A percentile compares a stretch with the other conserved stretches of the same genome.
Conservation (phyloP, 1,139 yeast genomes). For the Debaryomyces subglobosus region DNA sequence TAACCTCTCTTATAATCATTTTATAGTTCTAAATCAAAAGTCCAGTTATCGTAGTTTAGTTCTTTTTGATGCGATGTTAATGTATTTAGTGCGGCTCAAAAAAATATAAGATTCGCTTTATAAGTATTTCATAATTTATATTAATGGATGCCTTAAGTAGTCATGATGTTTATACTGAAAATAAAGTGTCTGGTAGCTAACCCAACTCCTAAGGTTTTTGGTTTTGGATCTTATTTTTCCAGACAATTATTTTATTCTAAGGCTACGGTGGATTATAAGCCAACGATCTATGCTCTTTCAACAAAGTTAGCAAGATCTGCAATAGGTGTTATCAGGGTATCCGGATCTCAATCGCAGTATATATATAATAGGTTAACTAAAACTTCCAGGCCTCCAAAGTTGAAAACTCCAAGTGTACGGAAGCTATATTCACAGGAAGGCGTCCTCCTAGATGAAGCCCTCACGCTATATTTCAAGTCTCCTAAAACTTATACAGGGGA, state of each 20-base stretch:
- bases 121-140: neutral
- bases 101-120: neutral
- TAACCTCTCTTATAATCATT: neutral
- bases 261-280: conserved; percentile 19
- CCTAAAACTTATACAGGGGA: conserved; percentile 96
- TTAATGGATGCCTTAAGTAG: neutral
- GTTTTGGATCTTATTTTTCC: neutral
- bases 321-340: conserved; percentile 79
- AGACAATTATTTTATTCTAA: neutral
- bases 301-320: conserved; percentile 85
- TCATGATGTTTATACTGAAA: neutral
- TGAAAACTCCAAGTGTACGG: conserved; percentile 60
- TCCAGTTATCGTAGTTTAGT: neutral
- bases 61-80: neutral
- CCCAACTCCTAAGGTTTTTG: neutral
- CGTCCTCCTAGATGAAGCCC: conserved; percentile 70
- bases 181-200: neutral
- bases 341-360: conserved; percentile 65
- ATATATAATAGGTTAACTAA: conserved; percentile 53
- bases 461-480: conserved; percentile 65
- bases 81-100: neutral
- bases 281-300: conserved; percentile 89
- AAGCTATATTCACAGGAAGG: conserved; percentile 47
- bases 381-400: conserved; percentile 39
- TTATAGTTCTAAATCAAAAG: neutral